Evolutionary conservation across 2,329 filamentous ascomycete genomes (phyloP), one percentile per base, ranked within the genome.

Genomic region (Colletotrichum cordylinicola): DNA sequence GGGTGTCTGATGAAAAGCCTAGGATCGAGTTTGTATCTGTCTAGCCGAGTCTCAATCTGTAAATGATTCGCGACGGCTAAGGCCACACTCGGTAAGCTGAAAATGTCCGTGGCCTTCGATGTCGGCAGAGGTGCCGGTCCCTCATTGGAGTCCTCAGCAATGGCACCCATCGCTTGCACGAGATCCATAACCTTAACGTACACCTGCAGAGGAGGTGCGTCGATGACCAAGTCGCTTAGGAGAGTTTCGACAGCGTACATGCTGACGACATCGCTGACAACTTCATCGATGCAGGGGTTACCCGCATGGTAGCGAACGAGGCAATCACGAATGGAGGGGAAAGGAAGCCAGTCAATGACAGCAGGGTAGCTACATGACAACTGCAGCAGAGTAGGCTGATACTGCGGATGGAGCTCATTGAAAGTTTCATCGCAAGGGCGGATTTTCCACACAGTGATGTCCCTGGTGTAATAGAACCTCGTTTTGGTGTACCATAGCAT

Each of bases 61-160:
- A 43, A 10, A 43, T 43, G 39, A 10, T n/a, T 43, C 4, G 39
- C 39, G 10, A n/a, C 39, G 39, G 39, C 39, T 2, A 43, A 43
- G 39, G 39, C 39, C n/a, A 43, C 39, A n/a, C 39, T 43, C 37
- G 37, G 37, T 18, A 3, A 16, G 4, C 18, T 10, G 0, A 43
- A 43, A 43, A 43, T n/a, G 4, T 43, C 18, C 8, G 0, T 43
- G 1, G 0, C 16, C 16, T n/a, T 43, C 0, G 4, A 43, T 43
- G 39, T 43, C 18, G 39, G 39, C 16, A 43, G 2, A 43, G 8
- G 39, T 1, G 8, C 39, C 4, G 16, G 39, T 2, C 1, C 1
- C 8, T 43, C 39, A 8, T 0, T 43, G 8, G 39, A 43, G 39
- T 43, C 1, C 8, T 43, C 39, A 10, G 9, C 39, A 43, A 43